A percentile compares a stretch with the other conserved stretches of the same genome.
Conservation (phyloP, 202 grass and related monocot species). For the Zoysia matrella region DNA sequence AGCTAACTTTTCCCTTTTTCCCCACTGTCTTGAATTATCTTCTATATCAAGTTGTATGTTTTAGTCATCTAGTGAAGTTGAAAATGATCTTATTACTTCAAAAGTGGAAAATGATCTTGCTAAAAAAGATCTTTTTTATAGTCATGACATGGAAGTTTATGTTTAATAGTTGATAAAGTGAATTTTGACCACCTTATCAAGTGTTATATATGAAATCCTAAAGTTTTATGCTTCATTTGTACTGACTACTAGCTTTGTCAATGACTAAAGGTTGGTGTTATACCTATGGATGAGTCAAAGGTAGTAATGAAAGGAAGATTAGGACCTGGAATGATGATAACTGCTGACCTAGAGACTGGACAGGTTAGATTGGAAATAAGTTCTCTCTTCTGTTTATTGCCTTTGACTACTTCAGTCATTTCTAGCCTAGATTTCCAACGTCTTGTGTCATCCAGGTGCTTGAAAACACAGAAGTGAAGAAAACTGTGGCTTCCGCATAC, state of each 20-base stretch:
- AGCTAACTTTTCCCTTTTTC: background rate
- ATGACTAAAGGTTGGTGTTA: slow-evolving; percentile 85
- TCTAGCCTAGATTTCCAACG: slow-evolving; percentile 41
- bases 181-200: slow-evolving; percentile 33
- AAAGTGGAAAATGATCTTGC: too few species aligned
- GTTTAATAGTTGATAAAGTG: slow-evolving; percentile 35
- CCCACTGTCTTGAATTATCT: slow-evolving; percentile 29
- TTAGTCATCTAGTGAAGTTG: slow-evolving; percentile 26
- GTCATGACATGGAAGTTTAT: slow-evolving; percentile 39
- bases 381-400: slow-evolving; percentile 20
- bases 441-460: slow-evolving; percentile 63
- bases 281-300: slow-evolving; percentile 99
- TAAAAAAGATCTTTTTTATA: background rate
- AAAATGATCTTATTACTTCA: slow-evolving; percentile 3
- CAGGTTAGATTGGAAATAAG: slow-evolving; percentile 63
- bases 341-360: slow-evolving; percentile 87
- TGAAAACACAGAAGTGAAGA: slow-evolving; percentile 99
- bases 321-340: slow-evolving; percentile 99
- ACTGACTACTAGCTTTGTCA: slow-evolving; percentile 37
- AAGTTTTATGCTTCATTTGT: slow-evolving; percentile 27
- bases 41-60: slow-evolving; percentile 8
- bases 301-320: slow-evolving; percentile 98
- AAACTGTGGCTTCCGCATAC: slow-evolving; percentile 70
- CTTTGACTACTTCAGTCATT: slow-evolving; percentile 5
- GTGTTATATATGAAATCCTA: slow-evolving; percentile 4